Conservation (phyloP, 495 filamentous ascomycete species). For the Aspergillus cavernicola region DNA sequence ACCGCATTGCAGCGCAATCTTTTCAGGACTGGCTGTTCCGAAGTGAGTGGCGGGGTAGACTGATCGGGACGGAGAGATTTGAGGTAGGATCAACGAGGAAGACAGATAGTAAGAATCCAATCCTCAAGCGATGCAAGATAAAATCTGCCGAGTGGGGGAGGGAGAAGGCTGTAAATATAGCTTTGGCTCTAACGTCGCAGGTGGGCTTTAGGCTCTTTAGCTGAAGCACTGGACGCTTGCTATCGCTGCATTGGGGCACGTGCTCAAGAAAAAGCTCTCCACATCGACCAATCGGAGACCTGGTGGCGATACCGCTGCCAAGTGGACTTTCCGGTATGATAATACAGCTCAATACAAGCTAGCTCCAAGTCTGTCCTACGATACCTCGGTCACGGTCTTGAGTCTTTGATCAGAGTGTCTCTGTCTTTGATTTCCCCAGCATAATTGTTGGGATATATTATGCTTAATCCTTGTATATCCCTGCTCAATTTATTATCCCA, state of each 20-base stretch:
- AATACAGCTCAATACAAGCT: background rate
- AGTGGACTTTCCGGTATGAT: background rate
- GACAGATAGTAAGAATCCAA: too few species aligned
- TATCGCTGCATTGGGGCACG: slow-evolving; percentile 9
- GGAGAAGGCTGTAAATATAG: background rate
- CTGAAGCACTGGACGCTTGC: slow-evolving; percentile 5
- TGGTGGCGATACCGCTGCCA: background rate
- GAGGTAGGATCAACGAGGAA: background rate
- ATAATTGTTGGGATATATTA: too few species aligned
- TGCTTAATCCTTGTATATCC: background rate
- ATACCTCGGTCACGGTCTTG: too few species aligned
- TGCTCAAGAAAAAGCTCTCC: background rate
- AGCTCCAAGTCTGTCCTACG: too few species aligned
- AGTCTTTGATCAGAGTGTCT: too few species aligned
- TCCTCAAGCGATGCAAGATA: background rate
- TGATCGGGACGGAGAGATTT: slow-evolving; percentile 6
- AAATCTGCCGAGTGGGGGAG: background rate
- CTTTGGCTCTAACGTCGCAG: background rate
- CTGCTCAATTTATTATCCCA: background rate
- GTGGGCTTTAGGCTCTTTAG: background rate
- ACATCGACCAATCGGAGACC: slow-evolving; percentile 2
- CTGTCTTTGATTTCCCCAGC: too few species aligned
- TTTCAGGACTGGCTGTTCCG: slow-evolving; percentile 5
- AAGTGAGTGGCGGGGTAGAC: background rate
- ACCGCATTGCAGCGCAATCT: slow-evolving; percentile 66